phyloP scores from a whole-genome alignment of 2,329 filamentous ascomycete genomes.

The Chlorencoelia australis region DNA sequence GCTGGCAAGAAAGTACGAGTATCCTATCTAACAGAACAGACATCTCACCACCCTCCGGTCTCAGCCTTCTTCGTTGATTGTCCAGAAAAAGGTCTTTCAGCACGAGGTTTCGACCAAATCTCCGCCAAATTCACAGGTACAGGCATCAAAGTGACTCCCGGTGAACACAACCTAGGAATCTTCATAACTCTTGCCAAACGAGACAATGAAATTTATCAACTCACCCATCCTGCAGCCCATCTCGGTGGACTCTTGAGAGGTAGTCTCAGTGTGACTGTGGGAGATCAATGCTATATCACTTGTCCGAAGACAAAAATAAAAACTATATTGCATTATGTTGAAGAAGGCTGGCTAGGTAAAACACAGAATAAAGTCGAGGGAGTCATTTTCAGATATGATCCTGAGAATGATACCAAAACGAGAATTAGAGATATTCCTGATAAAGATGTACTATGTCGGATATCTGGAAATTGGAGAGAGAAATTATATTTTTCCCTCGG shows the following conservation, averaged over 20 bases:
- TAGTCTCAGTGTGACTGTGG: constrained; percentile 79
- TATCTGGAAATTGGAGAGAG: constrained; percentile 81
- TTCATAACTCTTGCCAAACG: constrained; percentile 78
- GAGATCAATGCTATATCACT: constrained; percentile 78
- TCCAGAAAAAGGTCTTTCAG: constrained; percentile 78
- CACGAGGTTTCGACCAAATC: constrained; percentile 89
- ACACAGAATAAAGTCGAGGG: constrained; percentile 87
- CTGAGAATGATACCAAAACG: constrained; percentile 69
- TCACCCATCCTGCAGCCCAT: constrained; percentile 90
- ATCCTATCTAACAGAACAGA: constrained; percentile 95
- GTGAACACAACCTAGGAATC: constrained; percentile 90
- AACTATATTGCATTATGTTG: constrained; percentile 82
- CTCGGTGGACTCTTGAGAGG: constrained; percentile 81
- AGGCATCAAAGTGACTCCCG: constrained; percentile 81
- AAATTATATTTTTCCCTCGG: constrained; percentile 53
- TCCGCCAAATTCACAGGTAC: constrained; percentile 97
- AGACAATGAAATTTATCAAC: constrained; percentile 82
- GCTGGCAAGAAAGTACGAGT: constrained; percentile 62
- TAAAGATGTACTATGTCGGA: constrained; percentile 68
- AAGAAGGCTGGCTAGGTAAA: constrained; percentile 90
- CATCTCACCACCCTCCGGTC: constrained; percentile 93
- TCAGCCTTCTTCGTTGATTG: constrained; percentile 93
- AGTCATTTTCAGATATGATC: constrained; percentile 82
- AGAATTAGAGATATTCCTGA: constrained; percentile 81
- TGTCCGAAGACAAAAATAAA: constrained; percentile 89